Evolutionary conservation across 2,329 filamentous ascomycete species (phyloP).

Genomic region (Aspergillus sp.): DNA sequence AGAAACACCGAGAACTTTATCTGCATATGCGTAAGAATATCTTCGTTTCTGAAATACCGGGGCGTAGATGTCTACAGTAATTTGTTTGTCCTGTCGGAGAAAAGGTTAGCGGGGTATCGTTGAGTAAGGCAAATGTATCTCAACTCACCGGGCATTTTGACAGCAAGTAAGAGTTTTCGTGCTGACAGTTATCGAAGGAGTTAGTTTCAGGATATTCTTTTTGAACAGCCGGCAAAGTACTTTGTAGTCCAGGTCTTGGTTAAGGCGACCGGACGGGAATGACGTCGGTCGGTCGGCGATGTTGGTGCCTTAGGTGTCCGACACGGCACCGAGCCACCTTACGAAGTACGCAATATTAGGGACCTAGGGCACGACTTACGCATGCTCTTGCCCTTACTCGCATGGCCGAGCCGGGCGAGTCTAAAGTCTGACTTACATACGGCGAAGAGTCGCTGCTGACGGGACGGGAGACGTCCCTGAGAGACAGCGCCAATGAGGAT

Average conservation of each 20-base stretch:
- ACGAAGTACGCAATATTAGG: too few relatives aligned
- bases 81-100: slow-evolving; percentile 29
- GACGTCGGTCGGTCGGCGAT: background rate
- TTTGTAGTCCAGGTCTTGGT: too few relatives aligned
- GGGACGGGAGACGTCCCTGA: slow-evolving; percentile 13
- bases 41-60: background rate
- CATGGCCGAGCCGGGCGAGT: background rate
- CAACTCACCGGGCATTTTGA: background rate
- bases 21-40: slow-evolving; percentile 43
- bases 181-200: too few relatives aligned
- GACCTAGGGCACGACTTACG: too few relatives aligned
- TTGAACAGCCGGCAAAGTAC: too few relatives aligned
- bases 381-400: too few relatives aligned
- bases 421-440: background rate
- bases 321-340: background rate
- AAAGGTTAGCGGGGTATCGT: background rate
- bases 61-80: slow-evolving; percentile 38
- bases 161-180: too few relatives aligned
- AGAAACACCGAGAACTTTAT: slow-evolving; percentile 71
- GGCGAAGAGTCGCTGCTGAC: background rate
- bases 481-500: slow-evolving; percentile 14
- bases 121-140: too few relatives aligned
- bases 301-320: background rate
- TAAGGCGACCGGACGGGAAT: background rate
- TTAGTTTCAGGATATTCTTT: too few relatives aligned